A percentile compares a stretch with the other conserved stretches of the same genome.
Evolutionary conservation across 2,329 filamentous ascomycete species (phyloP).

Genomic region (Alternaria sp.): DNA sequence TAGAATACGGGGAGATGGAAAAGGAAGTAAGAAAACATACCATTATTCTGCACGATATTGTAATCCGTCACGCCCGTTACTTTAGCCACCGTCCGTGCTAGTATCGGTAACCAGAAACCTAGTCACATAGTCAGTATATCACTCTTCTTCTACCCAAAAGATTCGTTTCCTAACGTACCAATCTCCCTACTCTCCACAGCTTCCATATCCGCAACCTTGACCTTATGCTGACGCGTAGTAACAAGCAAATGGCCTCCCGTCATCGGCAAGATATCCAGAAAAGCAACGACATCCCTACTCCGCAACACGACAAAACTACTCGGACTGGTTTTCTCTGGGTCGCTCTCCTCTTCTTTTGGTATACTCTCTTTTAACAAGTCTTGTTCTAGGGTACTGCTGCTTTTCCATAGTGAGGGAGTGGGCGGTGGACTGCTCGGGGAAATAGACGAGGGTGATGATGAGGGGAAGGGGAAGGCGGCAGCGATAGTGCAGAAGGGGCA

Average conservation of each 20-base stretch:
- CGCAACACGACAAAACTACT: constrained; percentile 72
- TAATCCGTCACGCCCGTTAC: constrained; percentile 80
- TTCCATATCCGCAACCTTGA: constrained; percentile 76
- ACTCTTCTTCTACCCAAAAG: too few species aligned
- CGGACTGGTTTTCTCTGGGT: constrained; percentile 42
- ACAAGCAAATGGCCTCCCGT: constrained; percentile 77
- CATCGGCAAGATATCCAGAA: constrained; percentile 92
- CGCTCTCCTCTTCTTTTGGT: constrained; percentile 32
- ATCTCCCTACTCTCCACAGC: constrained; percentile 70
- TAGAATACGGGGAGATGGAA: not conserved
- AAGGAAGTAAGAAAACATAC: constrained; percentile 44
- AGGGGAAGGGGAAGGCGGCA: constrained; percentile 52
- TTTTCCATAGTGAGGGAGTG: not conserved
- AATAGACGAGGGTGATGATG: not conserved
- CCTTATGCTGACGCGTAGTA: constrained; percentile 76
- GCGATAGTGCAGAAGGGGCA: constrained; percentile 68
- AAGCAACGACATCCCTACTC: constrained; percentile 78
- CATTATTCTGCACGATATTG: constrained; percentile 98
- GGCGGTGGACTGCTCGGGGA: not conserved
- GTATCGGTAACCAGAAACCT: constrained; percentile 68
- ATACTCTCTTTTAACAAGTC: constrained; percentile 26
- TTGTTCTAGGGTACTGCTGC: constrained; percentile 7
- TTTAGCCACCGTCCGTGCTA: constrained; percentile 73
- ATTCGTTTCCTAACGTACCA: too few species aligned
- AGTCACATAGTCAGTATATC: not conserved